Evolutionary conservation across 305 asterid genomes (phyloP).

Genomic region (Coffea humblotiana): DNA sequence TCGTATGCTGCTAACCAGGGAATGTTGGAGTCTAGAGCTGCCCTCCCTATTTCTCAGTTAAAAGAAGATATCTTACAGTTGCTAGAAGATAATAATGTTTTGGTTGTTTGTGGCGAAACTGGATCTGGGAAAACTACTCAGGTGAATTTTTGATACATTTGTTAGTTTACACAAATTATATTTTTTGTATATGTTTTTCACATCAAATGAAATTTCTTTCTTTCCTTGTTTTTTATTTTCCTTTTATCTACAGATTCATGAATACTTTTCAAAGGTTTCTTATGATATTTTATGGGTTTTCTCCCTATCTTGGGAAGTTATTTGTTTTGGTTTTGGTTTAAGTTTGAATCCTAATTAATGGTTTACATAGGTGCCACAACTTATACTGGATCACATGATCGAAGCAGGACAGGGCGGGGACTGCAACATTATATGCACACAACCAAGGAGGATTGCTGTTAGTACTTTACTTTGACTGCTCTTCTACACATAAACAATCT

Average conservation of each 20-base stretch:
- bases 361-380: constrained; percentile 84
- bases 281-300: not conserved
- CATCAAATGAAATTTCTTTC: not conserved
- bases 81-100: constrained; percentile 70
- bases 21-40: constrained; percentile 68
- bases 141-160: constrained; percentile 45
- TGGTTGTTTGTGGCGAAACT: constrained; percentile 95
- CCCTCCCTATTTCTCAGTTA: constrained; percentile 86
- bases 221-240: not conserved
- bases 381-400: constrained; percentile 89
- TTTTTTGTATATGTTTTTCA: not conserved
- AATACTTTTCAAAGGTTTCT: not conserved
- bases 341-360: constrained; percentile 25
- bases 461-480: constrained; percentile 34
- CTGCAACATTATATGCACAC: constrained; percentile 92
- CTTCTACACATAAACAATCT: not conserved
- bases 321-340: constrained; percentile 8
- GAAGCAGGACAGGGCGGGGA: constrained; percentile 81
- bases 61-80: constrained; percentile 66
- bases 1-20: constrained; percentile 46
- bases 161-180: constrained; percentile 4
- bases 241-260: not conserved
- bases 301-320: not conserved
- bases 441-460: constrained; percentile 99
- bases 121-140: constrained; percentile 99